phyloP scores from a whole-genome alignment of 2,329 filamentous ascomycete species.

The Myriosclerotinia duriaeana region DNA sequence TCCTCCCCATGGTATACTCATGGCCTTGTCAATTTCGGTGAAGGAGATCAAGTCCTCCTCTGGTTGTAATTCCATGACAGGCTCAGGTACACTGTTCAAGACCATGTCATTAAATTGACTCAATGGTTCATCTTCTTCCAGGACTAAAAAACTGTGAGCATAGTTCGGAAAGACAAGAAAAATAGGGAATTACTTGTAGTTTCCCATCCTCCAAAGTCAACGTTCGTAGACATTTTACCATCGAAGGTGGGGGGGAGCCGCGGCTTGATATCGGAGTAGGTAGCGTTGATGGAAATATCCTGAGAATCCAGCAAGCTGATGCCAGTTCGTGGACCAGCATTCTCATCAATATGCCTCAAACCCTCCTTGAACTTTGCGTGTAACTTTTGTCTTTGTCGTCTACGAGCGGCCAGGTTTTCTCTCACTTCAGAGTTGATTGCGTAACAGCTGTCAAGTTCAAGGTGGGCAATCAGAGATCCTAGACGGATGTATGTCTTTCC shows the following conservation, averaged over 20 bases:
- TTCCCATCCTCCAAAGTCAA: slow-evolving; percentile 17
- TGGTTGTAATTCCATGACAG: slow-evolving; percentile 10
- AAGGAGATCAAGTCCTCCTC: slow-evolving; percentile 27
- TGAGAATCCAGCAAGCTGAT: slow-evolving; percentile 2
- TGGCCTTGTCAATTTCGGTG: slow-evolving; percentile 16
- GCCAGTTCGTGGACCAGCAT: not conserved
- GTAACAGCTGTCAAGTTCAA: slow-evolving; percentile 20
- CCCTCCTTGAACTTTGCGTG: slow-evolving; percentile 17
- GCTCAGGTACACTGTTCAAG: not conserved
- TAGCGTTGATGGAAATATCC: not conserved
- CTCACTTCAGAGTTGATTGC: slow-evolving; percentile 9
- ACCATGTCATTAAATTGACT: not conserved
- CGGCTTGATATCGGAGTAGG: not conserved
- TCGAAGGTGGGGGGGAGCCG: not conserved
- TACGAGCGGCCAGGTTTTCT: slow-evolving; percentile 10
- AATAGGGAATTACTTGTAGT: slow-evolving; percentile 2
- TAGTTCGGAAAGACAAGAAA: not conserved
- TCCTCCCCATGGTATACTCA: slow-evolving; percentile 14
- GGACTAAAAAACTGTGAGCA: slow-evolving; percentile 9
- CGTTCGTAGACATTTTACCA: not conserved
- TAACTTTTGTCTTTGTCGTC: slow-evolving; percentile 20
- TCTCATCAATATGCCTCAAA: slow-evolving; percentile 11
- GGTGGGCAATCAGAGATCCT: slow-evolving; percentile 21
- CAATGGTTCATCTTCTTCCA: slow-evolving; percentile 15
- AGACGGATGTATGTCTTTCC: slow-evolving; percentile 15